A percentile compares a stretch with the other conserved stretches of the same genome.
phyloP scores from a whole-genome alignment of 2,329 filamentous ascomycete species.

The Passalora sequoiae region DNA sequence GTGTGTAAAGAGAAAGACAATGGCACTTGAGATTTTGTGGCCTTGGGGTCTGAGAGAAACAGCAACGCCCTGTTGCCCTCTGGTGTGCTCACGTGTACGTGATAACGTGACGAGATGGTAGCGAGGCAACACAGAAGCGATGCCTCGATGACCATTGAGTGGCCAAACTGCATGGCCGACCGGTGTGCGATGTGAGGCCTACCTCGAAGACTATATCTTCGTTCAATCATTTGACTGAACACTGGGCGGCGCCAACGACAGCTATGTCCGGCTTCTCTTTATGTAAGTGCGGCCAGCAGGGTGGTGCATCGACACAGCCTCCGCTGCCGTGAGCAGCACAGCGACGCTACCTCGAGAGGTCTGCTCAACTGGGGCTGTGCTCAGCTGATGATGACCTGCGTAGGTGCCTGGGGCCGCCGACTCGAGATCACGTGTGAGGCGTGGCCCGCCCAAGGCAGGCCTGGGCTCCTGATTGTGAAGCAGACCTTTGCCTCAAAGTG shows the following conservation, averaged over 20 bases:
- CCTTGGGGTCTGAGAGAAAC: not conserved
- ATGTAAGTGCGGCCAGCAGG: not conserved
- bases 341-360: not conserved
- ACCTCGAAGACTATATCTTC: not conserved
- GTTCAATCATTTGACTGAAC: too few relatives aligned
- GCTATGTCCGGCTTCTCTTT: not conserved
- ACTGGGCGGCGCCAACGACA: not conserved
- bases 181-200: not conserved
- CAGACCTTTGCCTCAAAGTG: too few relatives aligned
- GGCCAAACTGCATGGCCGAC: not conserved
- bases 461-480: not conserved
- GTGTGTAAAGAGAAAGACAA: not conserved
- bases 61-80: not conserved
- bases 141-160: not conserved
- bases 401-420: not conserved
- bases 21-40: not conserved
- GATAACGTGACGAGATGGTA: not conserved
- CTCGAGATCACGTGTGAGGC: not conserved
- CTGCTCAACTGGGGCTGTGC: not conserved
- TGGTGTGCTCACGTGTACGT: not conserved
- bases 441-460: not conserved
- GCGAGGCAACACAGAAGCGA: not conserved
- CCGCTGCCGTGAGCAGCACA: not conserved
- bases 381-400: not conserved
- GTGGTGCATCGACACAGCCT: not conserved